Conservation (phyloP, 805 yeast genomes). For the Saccharomycopsis amapae region DNA sequence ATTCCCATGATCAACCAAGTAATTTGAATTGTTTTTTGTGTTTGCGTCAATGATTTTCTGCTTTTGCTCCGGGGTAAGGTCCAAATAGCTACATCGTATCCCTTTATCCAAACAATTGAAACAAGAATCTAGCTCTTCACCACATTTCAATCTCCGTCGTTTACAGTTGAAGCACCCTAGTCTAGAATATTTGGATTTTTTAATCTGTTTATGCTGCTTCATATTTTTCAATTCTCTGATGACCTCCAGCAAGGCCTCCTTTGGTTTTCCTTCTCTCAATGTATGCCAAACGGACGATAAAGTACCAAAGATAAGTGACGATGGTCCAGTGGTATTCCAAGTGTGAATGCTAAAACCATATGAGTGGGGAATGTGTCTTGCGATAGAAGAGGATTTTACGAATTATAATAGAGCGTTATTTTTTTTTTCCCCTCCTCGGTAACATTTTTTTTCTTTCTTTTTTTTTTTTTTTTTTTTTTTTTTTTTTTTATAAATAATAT, state of each 20-base stretch:
- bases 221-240: too few relatives aligned
- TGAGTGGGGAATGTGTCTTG: too few relatives aligned
- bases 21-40: neutral
- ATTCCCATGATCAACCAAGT: too few relatives aligned
- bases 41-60: conserved; percentile 13
- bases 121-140: conserved; percentile 20
- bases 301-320: too few relatives aligned
- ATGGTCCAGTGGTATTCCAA: too few relatives aligned
- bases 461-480: neutral
- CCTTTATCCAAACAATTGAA: conserved; percentile 19
- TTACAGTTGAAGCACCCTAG: conserved; percentile 21
- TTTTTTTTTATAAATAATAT: neutral
- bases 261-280: too few relatives aligned
- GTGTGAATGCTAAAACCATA: too few relatives aligned
- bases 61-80: conserved; percentile 9
- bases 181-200: conserved; percentile 15
- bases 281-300: too few relatives aligned
- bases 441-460: neutral
- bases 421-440: too few relatives aligned
- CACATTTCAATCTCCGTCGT: conserved; percentile 19
- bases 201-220: conserved; percentile 2
- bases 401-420: too few relatives aligned
- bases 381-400: too few relatives aligned
- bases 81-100: conserved; percentile 15
- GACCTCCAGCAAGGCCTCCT: too few relatives aligned